Percentiles rank a stretch among this genome's conserved stretches.
Evolutionary conservation across 108 stramenopile genomes (phyloP).

Genomic region (Skeletonema tropicum): DNA sequence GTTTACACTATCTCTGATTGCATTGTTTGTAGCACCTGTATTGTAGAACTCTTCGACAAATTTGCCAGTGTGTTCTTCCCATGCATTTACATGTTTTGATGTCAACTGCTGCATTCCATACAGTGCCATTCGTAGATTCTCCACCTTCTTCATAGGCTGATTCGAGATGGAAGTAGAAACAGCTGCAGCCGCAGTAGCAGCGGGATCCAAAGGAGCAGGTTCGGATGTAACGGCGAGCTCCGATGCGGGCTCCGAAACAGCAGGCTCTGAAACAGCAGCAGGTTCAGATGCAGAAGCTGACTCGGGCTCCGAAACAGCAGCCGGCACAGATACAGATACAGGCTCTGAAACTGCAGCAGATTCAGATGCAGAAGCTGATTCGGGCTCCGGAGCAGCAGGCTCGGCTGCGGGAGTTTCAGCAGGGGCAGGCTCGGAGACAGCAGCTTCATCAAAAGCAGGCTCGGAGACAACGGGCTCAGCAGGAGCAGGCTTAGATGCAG

Average conservation of each 20-base stretch:
- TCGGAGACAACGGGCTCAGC: constrained; percentile 7
- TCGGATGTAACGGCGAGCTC: neutral
- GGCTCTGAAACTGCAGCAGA: neutral
- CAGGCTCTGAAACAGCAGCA: too few species aligned
- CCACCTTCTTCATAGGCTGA: constrained; percentile 14
- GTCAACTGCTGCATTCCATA: constrained; percentile 30
- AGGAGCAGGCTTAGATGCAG: neutral
- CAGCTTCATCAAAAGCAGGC: neutral
- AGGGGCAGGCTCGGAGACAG: constrained; percentile 1
- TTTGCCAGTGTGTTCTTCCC: constrained; percentile 23
- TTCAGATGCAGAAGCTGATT: neutral
- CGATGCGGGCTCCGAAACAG: too few species aligned
- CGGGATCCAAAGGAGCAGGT: neutral
- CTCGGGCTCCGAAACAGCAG: neutral
- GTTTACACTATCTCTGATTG: neutral
- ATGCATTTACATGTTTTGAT: constrained; percentile 28
- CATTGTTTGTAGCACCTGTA: neutral
- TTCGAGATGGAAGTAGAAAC: neutral
- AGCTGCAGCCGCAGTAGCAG: constrained; percentile 3
- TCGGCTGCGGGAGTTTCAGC: constrained; percentile 12
- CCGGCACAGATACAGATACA: neutral
- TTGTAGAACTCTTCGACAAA: constrained; percentile 15
- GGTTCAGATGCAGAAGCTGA: too few species aligned
- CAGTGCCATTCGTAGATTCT: constrained; percentile 46
- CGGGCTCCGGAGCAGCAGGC: neutral